These are phyloP conservation scores for Pugionium cornutum DNA, from an alignment of 345 rosid species.

Conservation along the genomic window DNA sequence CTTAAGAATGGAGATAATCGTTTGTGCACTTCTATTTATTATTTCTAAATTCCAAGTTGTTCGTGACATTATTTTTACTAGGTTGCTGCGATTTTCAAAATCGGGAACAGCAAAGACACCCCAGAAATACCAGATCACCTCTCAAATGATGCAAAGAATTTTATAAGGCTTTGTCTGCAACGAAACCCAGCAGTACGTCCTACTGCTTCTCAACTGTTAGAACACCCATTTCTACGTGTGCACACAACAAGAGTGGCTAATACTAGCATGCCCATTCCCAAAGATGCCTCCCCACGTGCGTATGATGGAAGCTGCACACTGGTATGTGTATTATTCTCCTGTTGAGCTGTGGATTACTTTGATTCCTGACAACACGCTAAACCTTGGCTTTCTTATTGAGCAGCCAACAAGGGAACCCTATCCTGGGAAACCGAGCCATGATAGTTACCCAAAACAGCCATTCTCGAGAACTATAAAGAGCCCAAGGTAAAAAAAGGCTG, in stretches of 20 bases:
- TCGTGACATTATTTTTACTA: conserved; percentile 45
- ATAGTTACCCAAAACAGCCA: conserved; percentile 53
- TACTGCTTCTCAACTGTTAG: conserved; percentile 69
- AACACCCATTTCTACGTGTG: conserved; percentile 77
- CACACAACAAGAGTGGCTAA: conserved; percentile 55
- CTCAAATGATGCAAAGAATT: conserved; percentile 79
- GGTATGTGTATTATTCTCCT: conserved; percentile 42
- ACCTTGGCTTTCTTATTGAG: conserved; percentile 30
- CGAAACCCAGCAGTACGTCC: conserved; percentile 87
- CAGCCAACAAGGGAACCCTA: conserved; percentile 76
- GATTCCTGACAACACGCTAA: conserved; percentile 8
- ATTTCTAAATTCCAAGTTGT: neutral
- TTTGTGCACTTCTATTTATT: conserved; percentile 13
- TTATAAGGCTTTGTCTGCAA: conserved; percentile 79
- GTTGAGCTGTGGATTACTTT: conserved; percentile 16
- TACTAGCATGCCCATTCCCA: conserved; percentile 47
- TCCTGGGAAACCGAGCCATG: conserved; percentile 56
- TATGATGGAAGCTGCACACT: conserved; percentile 74
- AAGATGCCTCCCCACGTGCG: conserved; percentile 55
- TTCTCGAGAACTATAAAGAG: conserved; percentile 43
- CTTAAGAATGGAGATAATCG: conserved; percentile 6
- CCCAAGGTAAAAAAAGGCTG: conserved; percentile 52
- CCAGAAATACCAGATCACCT: conserved; percentile 91
- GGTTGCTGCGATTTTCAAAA: conserved; percentile 98
- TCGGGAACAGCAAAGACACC: conserved; percentile 90